These are phyloP conservation scores for Yarrowia osloensis DNA, from an alignment of 805 yeast genomes.

Conservation along the genomic window DNA sequence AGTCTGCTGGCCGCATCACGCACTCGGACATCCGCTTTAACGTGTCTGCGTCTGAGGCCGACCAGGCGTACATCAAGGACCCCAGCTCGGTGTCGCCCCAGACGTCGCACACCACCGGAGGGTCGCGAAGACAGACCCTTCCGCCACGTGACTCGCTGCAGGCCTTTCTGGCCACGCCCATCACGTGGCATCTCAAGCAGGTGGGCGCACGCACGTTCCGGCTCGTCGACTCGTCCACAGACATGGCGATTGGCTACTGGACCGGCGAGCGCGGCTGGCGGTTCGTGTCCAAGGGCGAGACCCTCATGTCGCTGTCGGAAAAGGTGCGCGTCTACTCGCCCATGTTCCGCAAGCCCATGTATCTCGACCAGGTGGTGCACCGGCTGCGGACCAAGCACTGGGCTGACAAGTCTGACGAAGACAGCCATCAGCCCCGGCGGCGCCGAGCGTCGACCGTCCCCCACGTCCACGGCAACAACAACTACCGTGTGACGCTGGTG, in stretches of 20 bases:
- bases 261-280: constrained; percentile 30
- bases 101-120: neutral
- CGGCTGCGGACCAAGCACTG: constrained; percentile 20
- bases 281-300: constrained; percentile 28
- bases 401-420: neutral
- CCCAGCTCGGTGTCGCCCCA: neutral
- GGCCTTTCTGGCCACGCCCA: constrained; percentile 31
- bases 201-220: constrained; percentile 23
- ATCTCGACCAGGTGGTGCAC: constrained; percentile 25
- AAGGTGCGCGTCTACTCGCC: constrained; percentile 8
- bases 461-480: neutral
- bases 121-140: neutral
- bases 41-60: constrained; percentile 14
- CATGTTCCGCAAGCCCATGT: constrained; percentile 25
- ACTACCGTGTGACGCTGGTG: constrained; percentile 24
- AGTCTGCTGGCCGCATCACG: constrained; percentile 1
- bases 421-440: neutral
- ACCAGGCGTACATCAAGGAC: constrained; percentile 17
- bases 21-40: neutral
- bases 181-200: constrained; percentile 34
- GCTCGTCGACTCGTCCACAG: constrained; percentile 35
- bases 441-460: neutral
- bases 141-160: constrained; percentile 23
- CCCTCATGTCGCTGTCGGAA: constrained; percentile 22
- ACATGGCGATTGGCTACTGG: constrained; percentile 35